Conservation (phyloP, 2,329 filamentous ascomycete species). For the Cladophialophora psammophila region DNA sequence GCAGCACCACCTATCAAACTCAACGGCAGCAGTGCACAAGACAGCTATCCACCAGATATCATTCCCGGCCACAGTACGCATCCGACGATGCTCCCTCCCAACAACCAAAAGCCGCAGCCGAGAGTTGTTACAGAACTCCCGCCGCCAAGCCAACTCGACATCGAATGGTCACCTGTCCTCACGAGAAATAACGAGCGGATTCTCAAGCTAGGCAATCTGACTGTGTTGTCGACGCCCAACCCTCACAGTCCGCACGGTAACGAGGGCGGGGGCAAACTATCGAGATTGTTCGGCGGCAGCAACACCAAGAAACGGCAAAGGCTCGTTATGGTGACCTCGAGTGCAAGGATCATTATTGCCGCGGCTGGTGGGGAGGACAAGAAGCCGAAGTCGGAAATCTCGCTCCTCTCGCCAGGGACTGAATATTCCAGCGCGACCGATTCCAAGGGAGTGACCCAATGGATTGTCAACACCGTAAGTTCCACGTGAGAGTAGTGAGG, state of each 20-base stretch:
- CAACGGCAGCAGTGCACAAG: constrained; percentile 59
- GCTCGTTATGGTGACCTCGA: constrained; percentile 93
- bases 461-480: constrained; percentile 93
- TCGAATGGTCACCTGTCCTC: constrained; percentile 97
- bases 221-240: constrained; percentile 80
- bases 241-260: constrained; percentile 76
- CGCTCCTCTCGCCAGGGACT: constrained; percentile 77
- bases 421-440: constrained; percentile 82
- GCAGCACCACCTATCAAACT: constrained; percentile 79
- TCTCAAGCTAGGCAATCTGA: constrained; percentile 87
- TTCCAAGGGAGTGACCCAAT: constrained; percentile 84
- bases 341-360: constrained; percentile 86
- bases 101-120: constrained; percentile 65
- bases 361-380: constrained; percentile 95
- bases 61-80: constrained; percentile 47
- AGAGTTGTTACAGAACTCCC: constrained; percentile 93
- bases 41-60: constrained; percentile 54
- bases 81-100: constrained; percentile 49
- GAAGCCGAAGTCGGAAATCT: constrained; percentile 89
- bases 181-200: constrained; percentile 92
- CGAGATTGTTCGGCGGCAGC: constrained; percentile 89
- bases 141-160: constrained; percentile 94
- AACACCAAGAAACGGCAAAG: constrained; percentile 92
- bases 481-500: constrained; percentile 10
- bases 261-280: constrained; percentile 74